These are phyloP conservation scores for Fonsecaea pugnacius DNA, from an alignment of 2,329 filamentous ascomycete genomes.

Conservation along the genomic window DNA sequence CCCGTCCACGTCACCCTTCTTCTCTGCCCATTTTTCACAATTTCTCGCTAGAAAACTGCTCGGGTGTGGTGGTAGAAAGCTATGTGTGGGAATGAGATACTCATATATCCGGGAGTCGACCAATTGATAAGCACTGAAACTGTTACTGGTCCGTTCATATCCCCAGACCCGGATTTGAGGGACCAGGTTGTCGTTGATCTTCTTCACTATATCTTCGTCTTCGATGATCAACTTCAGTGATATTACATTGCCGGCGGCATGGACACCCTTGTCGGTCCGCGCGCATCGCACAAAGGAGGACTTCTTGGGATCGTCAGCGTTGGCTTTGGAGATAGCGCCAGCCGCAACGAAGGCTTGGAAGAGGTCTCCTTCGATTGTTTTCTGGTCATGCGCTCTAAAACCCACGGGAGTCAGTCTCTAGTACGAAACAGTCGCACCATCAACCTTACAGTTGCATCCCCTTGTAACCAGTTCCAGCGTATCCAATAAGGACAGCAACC, in stretches of 20 bases:
- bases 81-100: conserved; percentile 92
- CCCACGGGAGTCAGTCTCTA: conserved; percentile 18
- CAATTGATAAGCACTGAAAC: conserved; percentile 91
- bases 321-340: conserved; percentile 93
- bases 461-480: conserved; percentile 94
- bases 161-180: conserved; percentile 95
- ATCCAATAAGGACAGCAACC: conserved; percentile 92
- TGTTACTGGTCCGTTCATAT: conserved; percentile 83
- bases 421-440: conserved; percentile 24
- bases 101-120: conserved; percentile 98
- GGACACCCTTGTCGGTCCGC: conserved; percentile 94
- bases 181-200: conserved; percentile 84
- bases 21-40: conserved; percentile 75
- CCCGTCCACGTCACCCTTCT: conserved; percentile 71
- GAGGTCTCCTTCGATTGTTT: conserved; percentile 94
- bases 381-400: conserved; percentile 62
- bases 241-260: conserved; percentile 93
- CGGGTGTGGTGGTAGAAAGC: conserved; percentile 88
- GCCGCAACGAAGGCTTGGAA: conserved; percentile 90
- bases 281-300: conserved; percentile 92
- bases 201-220: conserved; percentile 81
- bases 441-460: conserved; percentile 79
- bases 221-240: conserved; percentile 95
- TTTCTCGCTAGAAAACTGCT: conserved; percentile 83
- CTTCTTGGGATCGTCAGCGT: conserved; percentile 95